Conservation (phyloP, 2,329 filamentous ascomycete genomes). For the Botrytis medusae region DNA sequence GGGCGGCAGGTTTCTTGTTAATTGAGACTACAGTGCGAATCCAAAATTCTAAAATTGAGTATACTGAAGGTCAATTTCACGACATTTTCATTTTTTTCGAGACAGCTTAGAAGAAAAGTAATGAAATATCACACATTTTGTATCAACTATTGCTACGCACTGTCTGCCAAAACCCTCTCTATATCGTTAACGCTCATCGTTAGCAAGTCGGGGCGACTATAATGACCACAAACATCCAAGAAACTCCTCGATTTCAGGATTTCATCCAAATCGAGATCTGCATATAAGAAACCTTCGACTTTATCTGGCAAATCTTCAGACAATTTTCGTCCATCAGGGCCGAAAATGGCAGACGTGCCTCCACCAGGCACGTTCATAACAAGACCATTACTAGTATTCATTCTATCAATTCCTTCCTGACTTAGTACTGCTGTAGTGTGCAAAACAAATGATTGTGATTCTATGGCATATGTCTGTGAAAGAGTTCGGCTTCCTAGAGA, state of each 20-base stretch:
- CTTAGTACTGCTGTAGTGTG: slow-evolving; percentile 56
- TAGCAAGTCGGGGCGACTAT: slow-evolving; percentile 32
- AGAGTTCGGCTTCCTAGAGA: slow-evolving; percentile 45
- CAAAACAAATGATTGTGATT: slow-evolving; percentile 56
- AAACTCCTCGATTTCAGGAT: slow-evolving; percentile 29
- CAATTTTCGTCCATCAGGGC: slow-evolving; percentile 49
- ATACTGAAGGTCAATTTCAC: background rate
- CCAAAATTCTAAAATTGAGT: background rate
- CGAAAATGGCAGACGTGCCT: slow-evolving; percentile 55
- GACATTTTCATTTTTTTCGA: background rate
- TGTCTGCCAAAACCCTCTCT: slow-evolving; percentile 14
- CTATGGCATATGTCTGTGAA: slow-evolving; percentile 56
- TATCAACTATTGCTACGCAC: background rate
- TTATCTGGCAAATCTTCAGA: slow-evolving; percentile 46
- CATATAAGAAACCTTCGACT: slow-evolving; percentile 55
- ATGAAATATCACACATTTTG: background rate
- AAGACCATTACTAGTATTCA: slow-evolving; percentile 21
- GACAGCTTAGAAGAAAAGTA: background rate
- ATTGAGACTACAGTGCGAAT: background rate
- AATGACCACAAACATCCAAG: slow-evolving; percentile 32
- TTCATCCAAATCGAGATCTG: slow-evolving; percentile 37
- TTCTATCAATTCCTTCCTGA: slow-evolving; percentile 22
- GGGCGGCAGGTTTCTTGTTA: background rate
- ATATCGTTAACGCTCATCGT: slow-evolving; percentile 29
- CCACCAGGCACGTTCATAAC: slow-evolving; percentile 47